phyloP scores from a whole-genome alignment of 176 grass and related monocot genomes.

The Paspalum notatum region DNA sequence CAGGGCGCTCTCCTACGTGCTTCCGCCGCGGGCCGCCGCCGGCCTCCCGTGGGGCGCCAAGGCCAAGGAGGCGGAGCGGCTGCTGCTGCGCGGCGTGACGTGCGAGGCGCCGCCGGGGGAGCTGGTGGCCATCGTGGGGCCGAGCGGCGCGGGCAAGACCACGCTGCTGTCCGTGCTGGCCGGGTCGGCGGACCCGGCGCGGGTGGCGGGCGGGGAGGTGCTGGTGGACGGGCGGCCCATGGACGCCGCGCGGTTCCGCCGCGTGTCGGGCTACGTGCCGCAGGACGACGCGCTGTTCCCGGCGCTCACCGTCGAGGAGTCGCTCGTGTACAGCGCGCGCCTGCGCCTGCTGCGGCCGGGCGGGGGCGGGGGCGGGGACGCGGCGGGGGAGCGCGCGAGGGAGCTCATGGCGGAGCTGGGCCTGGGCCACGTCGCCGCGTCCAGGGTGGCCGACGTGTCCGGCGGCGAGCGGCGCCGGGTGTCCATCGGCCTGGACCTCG shows the following conservation, averaged over 20 bases:
- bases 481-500: slow-evolving; percentile 83
- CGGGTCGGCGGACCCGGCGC: slow-evolving; percentile 55
- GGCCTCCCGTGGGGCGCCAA: neutral
- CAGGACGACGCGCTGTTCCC: slow-evolving; percentile 96
- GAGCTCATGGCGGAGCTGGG: slow-evolving; percentile 77
- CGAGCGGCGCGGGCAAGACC: slow-evolving; percentile 88
- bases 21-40: slow-evolving; percentile 29
- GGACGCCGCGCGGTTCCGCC: slow-evolving; percentile 72
- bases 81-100: slow-evolving; percentile 64
- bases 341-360: slow-evolving; percentile 44
- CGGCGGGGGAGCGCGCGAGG: slow-evolving; percentile 33
- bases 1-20: slow-evolving; percentile 61
- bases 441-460: slow-evolving; percentile 61
- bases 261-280: slow-evolving; percentile 81
- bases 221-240: slow-evolving; percentile 70
- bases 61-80: neutral
- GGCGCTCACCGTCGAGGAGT: slow-evolving; percentile 86
- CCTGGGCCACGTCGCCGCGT: slow-evolving; percentile 56
- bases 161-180: slow-evolving; percentile 86
- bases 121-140: slow-evolving; percentile 83
- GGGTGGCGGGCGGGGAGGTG: slow-evolving; percentile 55
- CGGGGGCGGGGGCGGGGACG: neutral
- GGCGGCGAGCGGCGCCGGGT: slow-evolving; percentile 82
- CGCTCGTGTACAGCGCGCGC: slow-evolving; percentile 84
- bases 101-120: slow-evolving; percentile 72